A percentile compares a stretch with the other conserved stretches of the same genome.
These are phyloP conservation scores for Yamadazyma membranifaciens DNA, from an alignment of 1,139 yeast species.

Conservation along the genomic window DNA sequence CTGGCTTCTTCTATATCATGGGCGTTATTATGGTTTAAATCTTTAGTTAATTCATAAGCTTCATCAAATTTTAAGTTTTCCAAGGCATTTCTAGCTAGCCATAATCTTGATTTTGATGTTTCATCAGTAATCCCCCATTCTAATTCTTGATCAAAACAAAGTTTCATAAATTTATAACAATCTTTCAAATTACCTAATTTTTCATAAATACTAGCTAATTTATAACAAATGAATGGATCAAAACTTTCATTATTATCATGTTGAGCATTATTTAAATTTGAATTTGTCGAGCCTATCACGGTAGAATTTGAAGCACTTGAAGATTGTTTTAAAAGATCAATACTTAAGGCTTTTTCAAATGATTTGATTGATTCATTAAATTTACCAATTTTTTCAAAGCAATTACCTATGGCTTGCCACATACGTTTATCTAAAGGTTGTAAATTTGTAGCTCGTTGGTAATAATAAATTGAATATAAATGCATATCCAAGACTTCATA, in stretches of 20 bases:
- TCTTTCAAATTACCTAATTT: slow-evolving; percentile 49
- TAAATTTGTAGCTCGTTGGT: slow-evolving; percentile 84
- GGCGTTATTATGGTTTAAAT: slow-evolving; percentile 72
- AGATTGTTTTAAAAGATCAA: slow-evolving; percentile 30
- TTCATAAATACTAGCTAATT: slow-evolving; percentile 69
- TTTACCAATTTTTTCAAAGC: slow-evolving; percentile 79
- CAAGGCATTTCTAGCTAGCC: slow-evolving; percentile 79
- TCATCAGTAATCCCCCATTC: slow-evolving; percentile 74
- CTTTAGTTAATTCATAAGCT: slow-evolving; percentile 75
- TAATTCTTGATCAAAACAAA: slow-evolving; percentile 67
- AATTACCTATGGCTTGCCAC: slow-evolving; percentile 96
- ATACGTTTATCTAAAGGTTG: slow-evolving; percentile 89
- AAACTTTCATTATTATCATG: slow-evolving; percentile 14
- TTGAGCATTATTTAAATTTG: neutral
- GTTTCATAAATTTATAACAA: slow-evolving; percentile 66
- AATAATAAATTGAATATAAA: slow-evolving; percentile 85
- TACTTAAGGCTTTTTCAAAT: slow-evolving; percentile 55
- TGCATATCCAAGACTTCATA: slow-evolving; percentile 97
- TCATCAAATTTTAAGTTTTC: slow-evolving; percentile 55
- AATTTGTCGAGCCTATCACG: neutral
- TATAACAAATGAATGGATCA: slow-evolving; percentile 57
- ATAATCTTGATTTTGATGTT: slow-evolving; percentile 76
- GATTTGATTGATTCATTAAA: slow-evolving; percentile 62
- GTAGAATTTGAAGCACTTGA: neutral
- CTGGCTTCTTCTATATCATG: slow-evolving; percentile 90